Conservation (phyloP, 768 basidiomycete genomes). For the Tricholoma terreum region DNA sequence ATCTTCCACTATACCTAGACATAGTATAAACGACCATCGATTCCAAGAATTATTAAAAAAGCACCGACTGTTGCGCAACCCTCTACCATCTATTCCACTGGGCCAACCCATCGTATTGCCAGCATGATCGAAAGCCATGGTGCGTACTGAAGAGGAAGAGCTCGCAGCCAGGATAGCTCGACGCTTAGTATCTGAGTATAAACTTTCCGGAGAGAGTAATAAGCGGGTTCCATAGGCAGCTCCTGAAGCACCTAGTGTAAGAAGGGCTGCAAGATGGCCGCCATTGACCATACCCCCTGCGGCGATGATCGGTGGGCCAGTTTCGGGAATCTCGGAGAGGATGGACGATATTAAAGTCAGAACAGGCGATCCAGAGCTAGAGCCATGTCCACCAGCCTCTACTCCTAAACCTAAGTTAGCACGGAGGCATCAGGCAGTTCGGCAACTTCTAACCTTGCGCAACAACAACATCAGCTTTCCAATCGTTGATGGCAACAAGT, state of each 20-base stretch:
- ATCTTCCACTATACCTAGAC: constrained; percentile 52
- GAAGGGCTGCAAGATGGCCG: constrained; percentile 58
- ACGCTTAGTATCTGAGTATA: constrained; percentile 54
- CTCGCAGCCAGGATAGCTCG: constrained; percentile 46
- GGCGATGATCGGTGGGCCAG: constrained; percentile 56
- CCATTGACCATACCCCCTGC: constrained; percentile 75
- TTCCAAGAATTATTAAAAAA: neutral
- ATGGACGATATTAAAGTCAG: constrained; percentile 58
- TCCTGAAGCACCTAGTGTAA: constrained; percentile 67
- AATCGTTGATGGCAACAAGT: constrained; percentile 54
- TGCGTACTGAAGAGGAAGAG: constrained; percentile 48
- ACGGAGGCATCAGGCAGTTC: neutral
- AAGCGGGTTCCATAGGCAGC: constrained; percentile 76
- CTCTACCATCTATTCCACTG: constrained; percentile 58
- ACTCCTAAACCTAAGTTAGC: constrained; percentile 43
- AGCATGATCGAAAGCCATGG: constrained; percentile 60
- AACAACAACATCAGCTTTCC: constrained; percentile 71
- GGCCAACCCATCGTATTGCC: constrained; percentile 61
- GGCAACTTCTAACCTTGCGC: constrained; percentile 61
- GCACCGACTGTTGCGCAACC: constrained; percentile 47
- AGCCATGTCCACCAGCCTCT: constrained; percentile 81
- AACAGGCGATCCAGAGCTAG: constrained; percentile 52
- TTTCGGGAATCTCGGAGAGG: constrained; percentile 38
- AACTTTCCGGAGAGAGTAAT: constrained; percentile 61
- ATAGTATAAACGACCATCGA: neutral